Conservation (phyloP, 1,284 basidiomycete genomes). For the Cutaneotrichosporon mucoides region DNA sequence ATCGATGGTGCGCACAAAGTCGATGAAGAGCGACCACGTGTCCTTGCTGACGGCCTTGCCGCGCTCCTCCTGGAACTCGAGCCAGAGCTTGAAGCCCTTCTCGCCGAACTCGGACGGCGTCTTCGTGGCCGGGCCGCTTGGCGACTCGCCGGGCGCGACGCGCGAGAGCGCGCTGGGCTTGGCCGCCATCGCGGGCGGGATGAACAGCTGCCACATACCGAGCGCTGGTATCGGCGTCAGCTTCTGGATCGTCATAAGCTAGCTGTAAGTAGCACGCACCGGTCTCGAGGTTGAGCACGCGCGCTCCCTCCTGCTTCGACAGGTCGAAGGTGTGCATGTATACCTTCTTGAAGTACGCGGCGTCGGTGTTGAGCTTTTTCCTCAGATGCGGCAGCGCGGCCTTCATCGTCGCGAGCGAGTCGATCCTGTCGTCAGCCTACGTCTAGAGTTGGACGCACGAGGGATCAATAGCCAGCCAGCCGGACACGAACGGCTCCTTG, state of each 20-base stretch:
- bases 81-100: conserved; percentile 73
- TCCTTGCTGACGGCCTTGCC: conserved; percentile 86
- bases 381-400: conserved; percentile 58
- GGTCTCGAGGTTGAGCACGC: conserved; percentile 53
- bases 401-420: conserved; percentile 67
- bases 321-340: conserved; percentile 89
- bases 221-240: conserved; percentile 20
- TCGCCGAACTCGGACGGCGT: conserved; percentile 60
- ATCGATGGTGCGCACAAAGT: conserved; percentile 69
- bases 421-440: conserved; percentile 55
- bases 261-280: conserved; percentile 19
- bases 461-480: conserved; percentile 60
- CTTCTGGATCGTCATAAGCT: conserved; percentile 23
- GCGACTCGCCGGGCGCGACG: conserved; percentile 32
- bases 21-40: conserved; percentile 79
- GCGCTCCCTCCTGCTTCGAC: conserved; percentile 66
- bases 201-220: conserved; percentile 73
- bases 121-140: conserved; percentile 36
- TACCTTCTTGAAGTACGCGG: conserved; percentile 75
- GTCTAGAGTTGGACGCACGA: conserved; percentile 21
- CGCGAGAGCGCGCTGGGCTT: conserved; percentile 60
- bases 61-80: conserved; percentile 68
- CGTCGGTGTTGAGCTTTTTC: conserved; percentile 62
- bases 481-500: conserved; percentile 69
- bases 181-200: conserved; percentile 71